Conservation (phyloP, 2,329 filamentous ascomycete genomes). For the Pestalotiopsis sp. region DNA sequence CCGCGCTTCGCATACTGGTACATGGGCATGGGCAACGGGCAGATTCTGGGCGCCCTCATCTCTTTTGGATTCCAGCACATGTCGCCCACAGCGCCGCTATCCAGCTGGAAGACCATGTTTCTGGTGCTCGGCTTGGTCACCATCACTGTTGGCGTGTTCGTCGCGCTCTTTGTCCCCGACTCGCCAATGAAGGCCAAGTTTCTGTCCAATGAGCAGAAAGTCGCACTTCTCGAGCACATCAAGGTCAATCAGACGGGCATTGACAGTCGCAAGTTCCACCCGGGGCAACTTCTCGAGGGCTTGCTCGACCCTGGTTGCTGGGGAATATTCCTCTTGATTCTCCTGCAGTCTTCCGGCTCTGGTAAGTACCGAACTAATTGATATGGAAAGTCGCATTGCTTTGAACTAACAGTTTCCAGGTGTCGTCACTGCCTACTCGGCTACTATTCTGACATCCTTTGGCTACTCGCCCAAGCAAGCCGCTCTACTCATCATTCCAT, state of each 20-base stretch:
- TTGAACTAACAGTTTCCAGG: neutral
- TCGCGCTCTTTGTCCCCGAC: slow-evolving; percentile 3
- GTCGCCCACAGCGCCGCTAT: neutral
- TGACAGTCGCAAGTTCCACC: neutral
- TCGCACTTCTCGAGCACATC: neutral
- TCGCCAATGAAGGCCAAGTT: slow-evolving; percentile 7
- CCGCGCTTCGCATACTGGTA: neutral
- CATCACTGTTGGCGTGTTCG: neutral
- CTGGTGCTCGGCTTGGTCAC: slow-evolving; percentile 4
- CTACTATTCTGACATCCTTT: neutral
- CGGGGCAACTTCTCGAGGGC: neutral
- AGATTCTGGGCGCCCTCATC: slow-evolving; percentile 2
- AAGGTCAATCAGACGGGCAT: slow-evolving; percentile 8
- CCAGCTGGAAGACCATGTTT: slow-evolving; percentile 11
- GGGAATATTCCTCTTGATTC: neutral
- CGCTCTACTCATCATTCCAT: neutral
- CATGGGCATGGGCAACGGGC: slow-evolving; percentile 4
- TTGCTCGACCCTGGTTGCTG: neutral
- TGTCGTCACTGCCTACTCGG: slow-evolving; percentile 7
- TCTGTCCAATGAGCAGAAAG: neutral
- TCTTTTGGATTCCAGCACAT: slow-evolving; percentile 7
- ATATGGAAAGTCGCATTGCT: neutral
- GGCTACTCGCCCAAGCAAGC: slow-evolving; percentile 9
- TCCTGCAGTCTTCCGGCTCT: neutral
- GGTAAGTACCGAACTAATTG: neutral